Evolutionary conservation across 257 asterid species (phyloP).

Genomic region (Penstemon davidsonii): DNA sequence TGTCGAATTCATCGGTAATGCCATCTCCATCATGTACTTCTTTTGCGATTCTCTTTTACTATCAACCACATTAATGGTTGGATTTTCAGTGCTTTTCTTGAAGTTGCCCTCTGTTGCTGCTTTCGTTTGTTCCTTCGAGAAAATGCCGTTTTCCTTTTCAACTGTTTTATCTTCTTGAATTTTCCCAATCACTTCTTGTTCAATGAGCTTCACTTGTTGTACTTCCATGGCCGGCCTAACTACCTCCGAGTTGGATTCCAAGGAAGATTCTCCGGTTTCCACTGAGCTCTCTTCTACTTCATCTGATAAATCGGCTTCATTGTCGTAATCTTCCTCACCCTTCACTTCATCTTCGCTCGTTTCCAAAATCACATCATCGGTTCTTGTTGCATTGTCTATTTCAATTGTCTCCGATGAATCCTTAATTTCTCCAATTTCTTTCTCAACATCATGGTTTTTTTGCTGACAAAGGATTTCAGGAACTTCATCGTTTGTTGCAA

Average conservation of each 20-base stretch:
- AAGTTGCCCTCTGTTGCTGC: not conserved
- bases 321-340: slow-evolving; percentile 18
- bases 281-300: slow-evolving; percentile 37
- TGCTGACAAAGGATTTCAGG: slow-evolving; percentile 19
- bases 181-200: slow-evolving; percentile 37
- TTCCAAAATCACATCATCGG: not conserved
- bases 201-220: slow-evolving; percentile 23
- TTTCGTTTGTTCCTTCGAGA: not conserved
- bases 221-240: slow-evolving; percentile 35
- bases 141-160: not conserved
- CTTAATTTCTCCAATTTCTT: slow-evolving; percentile 4
- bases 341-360: slow-evolving; percentile 22
- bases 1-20: slow-evolving; percentile 26
- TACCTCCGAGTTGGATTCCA: slow-evolving; percentile 40
- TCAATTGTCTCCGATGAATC: slow-evolving; percentile 14
- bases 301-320: slow-evolving; percentile 29
- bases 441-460: slow-evolving; percentile 7
- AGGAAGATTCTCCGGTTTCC: slow-evolving; percentile 38
- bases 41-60: slow-evolving; percentile 16
- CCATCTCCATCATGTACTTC: slow-evolving; percentile 28
- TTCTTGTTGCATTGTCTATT: not conserved
- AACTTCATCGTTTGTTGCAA: slow-evolving; percentile 20
- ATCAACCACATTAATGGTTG: not conserved
- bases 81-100: slow-evolving; percentile 9
- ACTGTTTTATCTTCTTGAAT: slow-evolving; percentile 32